Conservation (phyloP, 495 filamentous ascomycete species). For the Lepidopterella palustris region DNA sequence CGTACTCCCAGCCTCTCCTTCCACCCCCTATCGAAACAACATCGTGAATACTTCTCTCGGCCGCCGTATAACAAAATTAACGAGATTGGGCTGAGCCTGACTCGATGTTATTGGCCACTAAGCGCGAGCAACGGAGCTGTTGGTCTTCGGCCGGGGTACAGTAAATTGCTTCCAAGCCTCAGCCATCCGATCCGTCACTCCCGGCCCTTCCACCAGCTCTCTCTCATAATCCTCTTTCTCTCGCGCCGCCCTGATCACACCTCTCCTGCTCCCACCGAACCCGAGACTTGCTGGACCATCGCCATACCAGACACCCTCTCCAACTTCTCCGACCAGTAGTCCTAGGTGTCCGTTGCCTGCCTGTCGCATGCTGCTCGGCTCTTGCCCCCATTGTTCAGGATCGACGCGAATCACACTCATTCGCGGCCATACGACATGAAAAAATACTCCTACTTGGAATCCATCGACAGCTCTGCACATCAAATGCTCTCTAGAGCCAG, state of each 20-base stretch:
- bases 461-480: conserved; percentile 25
- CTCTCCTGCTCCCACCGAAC: background rate
- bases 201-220: background rate
- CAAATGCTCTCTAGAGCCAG: conserved; percentile 29
- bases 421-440: conserved; percentile 14
- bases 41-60: background rate
- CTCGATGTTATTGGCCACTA: background rate
- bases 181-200: conserved; percentile 4
- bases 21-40: background rate
- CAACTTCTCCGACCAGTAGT: background rate
- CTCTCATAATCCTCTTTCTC: background rate
- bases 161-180: conserved; percentile 3
- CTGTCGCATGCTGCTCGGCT: background rate
- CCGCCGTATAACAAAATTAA: background rate
- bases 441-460: conserved; percentile 24
- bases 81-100: background rate
- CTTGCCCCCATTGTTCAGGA: background rate
- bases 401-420: background rate
- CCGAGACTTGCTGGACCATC: background rate
- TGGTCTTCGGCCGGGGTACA: background rate
- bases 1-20: background rate
- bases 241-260: background rate
- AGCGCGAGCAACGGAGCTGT: background rate
- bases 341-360: background rate
- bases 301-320: background rate